Base-by-base conservation (phyloP, 148 eudicot genomes). In the Agrostemma githago region DNA sequence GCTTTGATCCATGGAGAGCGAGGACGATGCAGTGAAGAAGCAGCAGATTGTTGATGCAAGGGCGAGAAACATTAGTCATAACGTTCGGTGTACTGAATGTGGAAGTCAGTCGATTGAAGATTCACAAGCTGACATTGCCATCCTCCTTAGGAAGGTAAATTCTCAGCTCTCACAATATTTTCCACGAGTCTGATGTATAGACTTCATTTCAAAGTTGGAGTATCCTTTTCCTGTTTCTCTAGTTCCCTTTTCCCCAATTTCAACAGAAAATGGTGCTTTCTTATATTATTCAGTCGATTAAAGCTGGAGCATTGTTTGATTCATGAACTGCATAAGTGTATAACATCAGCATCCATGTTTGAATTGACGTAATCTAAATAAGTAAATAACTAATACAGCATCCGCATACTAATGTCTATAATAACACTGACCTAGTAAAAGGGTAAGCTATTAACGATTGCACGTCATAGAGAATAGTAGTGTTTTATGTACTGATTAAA, bases 61-160 rank as follows among this genome's bases (percentile, higher is more conserved):
- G 76, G 97, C 97, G 19, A 86, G 91, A 79, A 90, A 88, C 68
- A 92, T 92, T 78, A 92, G 97, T 81, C 97, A 92, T 82, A 92
- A 92, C 82, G 97, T 92, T 6, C 85, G 97, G 42, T 92, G 97
- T 77, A 90, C 93, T 8, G 97, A 92, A 66, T 92, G 96, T 85
- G 97, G 98, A 11, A 89, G 97, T 84, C 98, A 93, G 87, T 93
- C 98, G 76, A 93, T 93, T 79, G 98, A 93, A 84, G 97, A 91
- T 58, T 93, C 98, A 8, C 98, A 93, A 86, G 98, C 98, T 67
- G 98, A 93, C 70, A 74, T 93, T 77, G 98, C 98, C 72, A 85
- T 93, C 82, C 89, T 91, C 43, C 95, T 93, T 38, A 84, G 98
- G 67, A 94, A 89, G 97, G 98, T 93, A 5, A 60, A 26, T 71